Evolutionary conservation across 2,329 filamentous ascomycete genomes (phyloP).

Genomic region (Trichophyton verrucosum): DNA sequence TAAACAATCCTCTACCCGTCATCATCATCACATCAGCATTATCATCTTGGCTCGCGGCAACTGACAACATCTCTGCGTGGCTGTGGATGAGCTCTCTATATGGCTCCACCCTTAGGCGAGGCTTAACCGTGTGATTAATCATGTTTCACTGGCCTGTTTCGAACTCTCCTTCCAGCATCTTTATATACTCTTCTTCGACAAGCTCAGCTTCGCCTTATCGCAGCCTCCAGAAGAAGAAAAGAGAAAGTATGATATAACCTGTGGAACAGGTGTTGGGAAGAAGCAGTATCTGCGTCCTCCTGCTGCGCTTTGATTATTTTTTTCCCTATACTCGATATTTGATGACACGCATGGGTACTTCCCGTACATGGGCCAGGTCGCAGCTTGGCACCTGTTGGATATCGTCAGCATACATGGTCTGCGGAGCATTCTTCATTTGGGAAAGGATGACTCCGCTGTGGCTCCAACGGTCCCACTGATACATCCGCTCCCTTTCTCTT

Average conservation of each 20-base stretch:
- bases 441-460: constrained; percentile 3
- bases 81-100: constrained; percentile 1
- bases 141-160: constrained; percentile 4
- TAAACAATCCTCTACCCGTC: too few species aligned
- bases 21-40: neutral
- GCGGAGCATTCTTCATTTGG: constrained; percentile 5
- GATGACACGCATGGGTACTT: constrained; percentile 4
- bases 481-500: neutral
- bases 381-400: constrained; percentile 4
- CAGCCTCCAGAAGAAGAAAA: neutral
- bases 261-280: neutral
- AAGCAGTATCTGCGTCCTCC: neutral
- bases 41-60: neutral
- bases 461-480: constrained; percentile 5
- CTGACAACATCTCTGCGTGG: neutral
- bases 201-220: neutral
- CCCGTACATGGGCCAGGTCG: neutral
- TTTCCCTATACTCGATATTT: neutral
- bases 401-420: constrained; percentile 6
- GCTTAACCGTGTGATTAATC: constrained; percentile 3
- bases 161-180: neutral
- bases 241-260: neutral
- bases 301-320: constrained; percentile 1
- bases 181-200: neutral
- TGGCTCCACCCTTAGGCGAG: neutral